Evolutionary conservation across 1,139 yeast genomes (phyloP).

Genomic region (Dujonia santamariae): DNA sequence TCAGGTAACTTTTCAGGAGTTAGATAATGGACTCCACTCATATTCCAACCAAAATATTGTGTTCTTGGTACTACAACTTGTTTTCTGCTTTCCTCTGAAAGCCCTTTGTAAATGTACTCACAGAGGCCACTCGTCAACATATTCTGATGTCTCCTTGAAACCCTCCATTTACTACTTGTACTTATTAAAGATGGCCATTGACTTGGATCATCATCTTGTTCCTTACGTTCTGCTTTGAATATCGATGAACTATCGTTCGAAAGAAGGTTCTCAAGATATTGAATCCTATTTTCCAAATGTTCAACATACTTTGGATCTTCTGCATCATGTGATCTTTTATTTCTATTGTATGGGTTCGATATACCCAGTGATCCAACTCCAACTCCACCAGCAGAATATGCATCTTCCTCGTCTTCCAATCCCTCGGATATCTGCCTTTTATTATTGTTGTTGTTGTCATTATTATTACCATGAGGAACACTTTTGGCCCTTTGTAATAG

Average conservation of each 20-base stretch:
- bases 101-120: slow-evolving; percentile 29
- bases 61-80: slow-evolving; percentile 49
- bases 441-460: too few species aligned
- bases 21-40: slow-evolving; percentile 56
- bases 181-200: slow-evolving; percentile 13
- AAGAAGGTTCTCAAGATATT: slow-evolving; percentile 35
- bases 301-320: slow-evolving; percentile 17
- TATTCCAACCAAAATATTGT: slow-evolving; percentile 67
- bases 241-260: slow-evolving; percentile 15
- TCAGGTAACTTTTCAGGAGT: slow-evolving; percentile 38
- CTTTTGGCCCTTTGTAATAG: too few species aligned
- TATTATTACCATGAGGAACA: background rate
- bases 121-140: slow-evolving; percentile 48
- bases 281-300: slow-evolving; percentile 40
- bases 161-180: slow-evolving; percentile 46
- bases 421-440: too few species aligned
- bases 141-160: slow-evolving; percentile 48
- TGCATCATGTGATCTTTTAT: background rate
- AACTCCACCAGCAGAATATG: background rate
- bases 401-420: background rate
- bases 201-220: slow-evolving; percentile 13
- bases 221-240: slow-evolving; percentile 14
- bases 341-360: too few species aligned
- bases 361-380: too few species aligned
- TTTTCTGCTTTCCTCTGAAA: slow-evolving; percentile 36